Evolutionary conservation across 2,329 filamentous ascomycete species (phyloP), one percentile per base, ranked within the genome.

Genomic region (Diaporthe capsici): DNA sequence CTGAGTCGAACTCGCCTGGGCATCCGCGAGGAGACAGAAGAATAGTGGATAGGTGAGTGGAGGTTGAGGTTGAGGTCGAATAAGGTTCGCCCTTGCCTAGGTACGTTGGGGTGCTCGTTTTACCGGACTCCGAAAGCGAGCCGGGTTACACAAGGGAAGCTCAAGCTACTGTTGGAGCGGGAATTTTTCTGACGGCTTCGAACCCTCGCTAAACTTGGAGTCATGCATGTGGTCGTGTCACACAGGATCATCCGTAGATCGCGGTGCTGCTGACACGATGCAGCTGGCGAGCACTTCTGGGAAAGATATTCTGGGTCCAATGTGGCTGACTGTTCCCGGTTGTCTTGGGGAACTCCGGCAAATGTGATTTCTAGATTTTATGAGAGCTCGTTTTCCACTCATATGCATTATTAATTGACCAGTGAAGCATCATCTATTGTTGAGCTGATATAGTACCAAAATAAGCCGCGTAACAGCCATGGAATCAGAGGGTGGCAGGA

Each of bases 71-170:
- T 60, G 28, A 63, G n/a, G 55, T 60, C 57, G 47, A 51, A 42
- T 73, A 73, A 55, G 47, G 49, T 70, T 55, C 37, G 31, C 22
- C 49, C 47, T 39, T 39, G 15, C n/a, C 42, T 39, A 34, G 13
- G 31, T 25, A 20, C 22, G 65, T 31, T 55, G 47, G 65, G 31
- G n/a, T 17, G 47, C 8, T 42, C 2, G 49, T 70, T 28, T 42
- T 20, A 28, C 65, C 65, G 49, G 65, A 70, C 65, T 70, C 65
- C 65, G 65, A 70, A 70, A 22, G 49, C 65, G 15, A 49, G 47
- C 49, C 13, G 17, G 65, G 65, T 55, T 53, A 39, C 65, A 70
- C 34, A 9, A 39, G 47, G 22, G n/a, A 17, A 8, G 22, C 65
- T 34, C 34, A 39, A 25, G 4, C 47, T 53, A 39, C 60, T 44